Evolutionary conservation across 31 red algal genomes (phyloP).

Genomic region (Porphyra umbilicalis): DNA sequence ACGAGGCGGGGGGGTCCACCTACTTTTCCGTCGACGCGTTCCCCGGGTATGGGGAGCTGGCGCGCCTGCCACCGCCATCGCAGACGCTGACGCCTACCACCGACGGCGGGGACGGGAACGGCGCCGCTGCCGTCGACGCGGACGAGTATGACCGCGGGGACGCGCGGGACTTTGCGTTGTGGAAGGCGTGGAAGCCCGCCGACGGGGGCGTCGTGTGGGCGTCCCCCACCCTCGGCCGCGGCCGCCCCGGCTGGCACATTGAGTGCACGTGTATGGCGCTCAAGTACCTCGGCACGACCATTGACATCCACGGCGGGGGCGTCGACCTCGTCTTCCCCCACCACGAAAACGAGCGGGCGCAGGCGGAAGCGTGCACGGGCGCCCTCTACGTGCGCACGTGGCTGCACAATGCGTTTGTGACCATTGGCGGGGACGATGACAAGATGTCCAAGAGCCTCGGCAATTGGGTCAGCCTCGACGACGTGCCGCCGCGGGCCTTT

Average conservation of each 20-base stretch:
- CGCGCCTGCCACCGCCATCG: conserved; percentile 33
- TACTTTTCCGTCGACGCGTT: conserved; percentile 86
- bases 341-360: conserved; percentile 99
- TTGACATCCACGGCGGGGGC: conserved; percentile 98
- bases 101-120: neutral
- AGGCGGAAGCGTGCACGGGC: conserved; percentile 66
- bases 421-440: conserved; percentile 66
- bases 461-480: conserved; percentile 78
- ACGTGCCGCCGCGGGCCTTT: conserved; percentile 91
- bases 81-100: conserved; percentile 2
- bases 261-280: conserved; percentile 99
- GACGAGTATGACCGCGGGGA: conserved; percentile 75
- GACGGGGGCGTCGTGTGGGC: conserved; percentile 87
- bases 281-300: conserved; percentile 74
- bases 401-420: conserved; percentile 99
- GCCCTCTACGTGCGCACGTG: conserved; percentile 69
- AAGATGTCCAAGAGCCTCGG: conserved; percentile 99
- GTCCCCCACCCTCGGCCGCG: conserved; percentile 51
- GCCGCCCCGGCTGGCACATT: conserved; percentile 97
- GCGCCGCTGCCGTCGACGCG: conserved; percentile 7
- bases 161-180: conserved; percentile 91
- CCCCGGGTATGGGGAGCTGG: conserved; percentile 69
- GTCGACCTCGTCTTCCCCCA: conserved; percentile 96
- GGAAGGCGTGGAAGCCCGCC: conserved; percentile 78
- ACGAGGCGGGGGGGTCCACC: conserved; percentile 59